A percentile compares a stretch with the other conserved stretches of the same genome.
Conservation (phyloP, 371 early-diverging fungal genomes). For the Apophysomyces elegans region DNA sequence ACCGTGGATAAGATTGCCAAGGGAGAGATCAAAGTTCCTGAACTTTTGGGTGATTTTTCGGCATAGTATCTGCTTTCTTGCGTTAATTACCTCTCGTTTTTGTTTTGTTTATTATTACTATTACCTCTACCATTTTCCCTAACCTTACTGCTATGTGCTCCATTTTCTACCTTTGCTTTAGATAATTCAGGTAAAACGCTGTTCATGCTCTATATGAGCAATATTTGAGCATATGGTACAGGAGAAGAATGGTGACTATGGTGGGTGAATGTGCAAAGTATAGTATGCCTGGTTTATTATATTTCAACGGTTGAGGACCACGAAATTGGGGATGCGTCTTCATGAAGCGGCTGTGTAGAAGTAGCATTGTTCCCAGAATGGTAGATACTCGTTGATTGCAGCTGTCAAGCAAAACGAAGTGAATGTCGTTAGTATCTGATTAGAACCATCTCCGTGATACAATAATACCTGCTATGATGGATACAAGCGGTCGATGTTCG, state of each 20-base stretch:
- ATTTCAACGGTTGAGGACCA: neutral
- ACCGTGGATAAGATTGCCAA: slow-evolving; percentile 70
- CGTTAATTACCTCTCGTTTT: neutral
- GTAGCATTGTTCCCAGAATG: slow-evolving; percentile 50
- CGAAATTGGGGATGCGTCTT: neutral
- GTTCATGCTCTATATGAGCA: neutral
- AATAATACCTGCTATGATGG: slow-evolving; percentile 35
- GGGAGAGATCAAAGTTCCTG: slow-evolving; percentile 64
- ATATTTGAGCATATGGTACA: neutral
- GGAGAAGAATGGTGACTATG: neutral
- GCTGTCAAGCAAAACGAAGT: slow-evolving; percentile 19
- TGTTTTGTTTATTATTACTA: neutral
- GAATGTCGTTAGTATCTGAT: neutral
- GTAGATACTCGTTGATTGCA: slow-evolving; percentile 46
- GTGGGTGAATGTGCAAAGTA: neutral
- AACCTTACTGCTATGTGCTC: neutral
- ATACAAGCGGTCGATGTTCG: slow-evolving; percentile 43
- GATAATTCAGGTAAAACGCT: slow-evolving; percentile 3
- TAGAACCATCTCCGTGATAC: too few relatives aligned
- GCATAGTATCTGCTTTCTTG: slow-evolving; percentile 20
- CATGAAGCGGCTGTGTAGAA: slow-evolving; percentile 50
- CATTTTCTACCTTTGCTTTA: neutral
- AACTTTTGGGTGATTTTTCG: slow-evolving; percentile 52
- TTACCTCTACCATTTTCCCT: neutral
- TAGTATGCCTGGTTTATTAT: neutral